phyloP scores from a whole-genome alignment of 345 rosid genomes.

The Lepidium aucheri region DNA sequence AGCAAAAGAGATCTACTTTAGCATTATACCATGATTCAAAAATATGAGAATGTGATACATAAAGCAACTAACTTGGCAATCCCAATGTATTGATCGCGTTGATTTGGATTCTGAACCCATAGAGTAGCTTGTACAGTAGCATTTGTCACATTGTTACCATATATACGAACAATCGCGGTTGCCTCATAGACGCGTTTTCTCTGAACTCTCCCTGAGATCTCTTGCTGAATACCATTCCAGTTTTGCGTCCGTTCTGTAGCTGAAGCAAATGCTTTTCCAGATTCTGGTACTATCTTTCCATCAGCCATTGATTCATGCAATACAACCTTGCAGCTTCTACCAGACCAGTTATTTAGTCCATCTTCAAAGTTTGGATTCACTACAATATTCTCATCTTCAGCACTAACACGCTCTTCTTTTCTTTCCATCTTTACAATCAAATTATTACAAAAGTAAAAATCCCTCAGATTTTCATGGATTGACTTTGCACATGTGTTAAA shows the following conservation, averaged over 20 bases:
- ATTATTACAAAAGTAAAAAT: neutral
- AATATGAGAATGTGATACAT: neutral
- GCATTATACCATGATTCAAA: constrained; percentile 43
- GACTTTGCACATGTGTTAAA: too few relatives aligned
- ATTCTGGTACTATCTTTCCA: constrained; percentile 59
- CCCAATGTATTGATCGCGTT: constrained; percentile 64
- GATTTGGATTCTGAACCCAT: constrained; percentile 66
- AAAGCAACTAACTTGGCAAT: constrained; percentile 49
- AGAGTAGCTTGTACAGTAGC: constrained; percentile 57
- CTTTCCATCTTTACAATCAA: constrained; percentile 13
- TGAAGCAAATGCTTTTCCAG: constrained; percentile 61
- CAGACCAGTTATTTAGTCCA: constrained; percentile 78
- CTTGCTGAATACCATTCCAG: constrained; percentile 93
- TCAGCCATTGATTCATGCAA: constrained; percentile 64
- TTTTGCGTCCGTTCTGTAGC: constrained; percentile 68
- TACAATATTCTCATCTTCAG: constrained; percentile 52
- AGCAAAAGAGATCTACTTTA: constrained; percentile 33
- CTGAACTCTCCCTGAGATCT: constrained; percentile 57
- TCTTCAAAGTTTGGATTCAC: constrained; percentile 71
- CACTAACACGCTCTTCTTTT: neutral
- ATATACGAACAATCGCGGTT: constrained; percentile 60
- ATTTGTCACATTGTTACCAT: constrained; percentile 45
- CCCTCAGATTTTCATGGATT: too few relatives aligned
- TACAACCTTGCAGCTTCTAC: constrained; percentile 66
- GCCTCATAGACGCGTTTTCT: constrained; percentile 65